Base-by-base conservation (phyloP, 768 basidiomycete genomes). In the Omphalotus guepiniiformis region DNA sequence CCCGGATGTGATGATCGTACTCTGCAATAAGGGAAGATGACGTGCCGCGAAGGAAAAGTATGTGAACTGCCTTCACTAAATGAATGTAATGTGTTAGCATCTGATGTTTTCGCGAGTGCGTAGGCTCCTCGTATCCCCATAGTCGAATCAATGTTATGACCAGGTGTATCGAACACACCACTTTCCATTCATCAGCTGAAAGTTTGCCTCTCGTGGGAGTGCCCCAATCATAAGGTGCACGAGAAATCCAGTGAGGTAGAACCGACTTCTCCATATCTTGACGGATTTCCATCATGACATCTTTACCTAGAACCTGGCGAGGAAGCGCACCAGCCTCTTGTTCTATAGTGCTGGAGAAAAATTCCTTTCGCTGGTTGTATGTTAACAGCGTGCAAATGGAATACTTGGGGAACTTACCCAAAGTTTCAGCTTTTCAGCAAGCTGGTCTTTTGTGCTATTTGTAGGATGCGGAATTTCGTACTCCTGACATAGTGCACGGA, bases 171-270 rank as follows among this genome's bases (percentile, higher is more conserved):
- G 58, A 58, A 45, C 63, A 64, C 5, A 62, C 48, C 1, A 57
- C 57, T 3, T 63, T 41, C 65, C 67, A 71, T 21, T 73, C 62
- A 32, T 70, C 61, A 0, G 68, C 68, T 18, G 53, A 60, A 6
- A 66, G 59, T 36, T 66, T 66, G 13, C 64, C 64, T 1, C 55
- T 42, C 44, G 58, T 9, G 21, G 43, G n/a, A 28, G 58, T 57
- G 4, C 63, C 53, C 59, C 51, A 53, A 41, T 56, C 46, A 19
- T 53, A 19, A 26, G 60, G 58, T 35, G 59, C 52, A 9, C 42
- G n/a, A 15, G 49, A 30, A 35, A 60, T 27, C 61, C 64, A 58
- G 19, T 39, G 53, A 18, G 62, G 62, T 11, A 67, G 48, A 15
- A 50, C 27, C 13, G 61, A 63, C 6, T 41, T 40, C 27, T 40